These are phyloP conservation scores for Funneliformis geosporum DNA, from an alignment of 192 early-diverging fungal species.

Conservation along the genomic window DNA sequence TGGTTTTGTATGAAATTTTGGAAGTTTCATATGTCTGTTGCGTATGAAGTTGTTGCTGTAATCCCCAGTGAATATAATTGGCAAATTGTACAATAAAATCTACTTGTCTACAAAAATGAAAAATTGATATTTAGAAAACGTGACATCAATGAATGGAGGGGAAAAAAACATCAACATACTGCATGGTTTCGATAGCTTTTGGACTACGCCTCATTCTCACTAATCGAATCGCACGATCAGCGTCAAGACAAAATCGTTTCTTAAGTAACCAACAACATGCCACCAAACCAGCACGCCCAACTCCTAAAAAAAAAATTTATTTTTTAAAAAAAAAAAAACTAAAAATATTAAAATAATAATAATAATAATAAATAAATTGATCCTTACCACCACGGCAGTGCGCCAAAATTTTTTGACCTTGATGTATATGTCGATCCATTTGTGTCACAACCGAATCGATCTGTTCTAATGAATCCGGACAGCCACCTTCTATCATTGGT, in stretches of 20 bases:
- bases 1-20: not conserved
- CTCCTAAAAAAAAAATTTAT: too few species aligned
- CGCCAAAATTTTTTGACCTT: conserved; percentile 59
- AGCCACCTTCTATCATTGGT: conserved; percentile 71
- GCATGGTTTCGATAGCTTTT: conserved; percentile 72
- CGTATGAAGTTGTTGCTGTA: not conserved
- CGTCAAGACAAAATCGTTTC: conserved; percentile 48
- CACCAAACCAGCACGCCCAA: conserved; percentile 76
- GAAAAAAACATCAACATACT: conserved; percentile 51
- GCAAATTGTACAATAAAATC: conserved; percentile 29
- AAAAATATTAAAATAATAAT: not conserved
- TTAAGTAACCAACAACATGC: conserved; percentile 74
- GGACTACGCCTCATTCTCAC: conserved; percentile 60
- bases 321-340: too few species aligned
- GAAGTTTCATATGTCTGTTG: not conserved
- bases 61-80: conserved; percentile 5
- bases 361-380: not conserved
- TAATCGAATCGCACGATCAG: conserved; percentile 56
- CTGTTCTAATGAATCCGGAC: conserved; percentile 57
- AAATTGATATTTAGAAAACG: not conserved
- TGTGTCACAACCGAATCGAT: conserved; percentile 55
- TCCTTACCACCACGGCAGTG: conserved; percentile 70
- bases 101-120: conserved; percentile 17
- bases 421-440: conserved; percentile 49
- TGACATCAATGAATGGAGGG: not conserved